Evolutionary conservation across 768 basidiomycete genomes (phyloP).

Genomic region (Tubosaeta brunneosetosa): DNA sequence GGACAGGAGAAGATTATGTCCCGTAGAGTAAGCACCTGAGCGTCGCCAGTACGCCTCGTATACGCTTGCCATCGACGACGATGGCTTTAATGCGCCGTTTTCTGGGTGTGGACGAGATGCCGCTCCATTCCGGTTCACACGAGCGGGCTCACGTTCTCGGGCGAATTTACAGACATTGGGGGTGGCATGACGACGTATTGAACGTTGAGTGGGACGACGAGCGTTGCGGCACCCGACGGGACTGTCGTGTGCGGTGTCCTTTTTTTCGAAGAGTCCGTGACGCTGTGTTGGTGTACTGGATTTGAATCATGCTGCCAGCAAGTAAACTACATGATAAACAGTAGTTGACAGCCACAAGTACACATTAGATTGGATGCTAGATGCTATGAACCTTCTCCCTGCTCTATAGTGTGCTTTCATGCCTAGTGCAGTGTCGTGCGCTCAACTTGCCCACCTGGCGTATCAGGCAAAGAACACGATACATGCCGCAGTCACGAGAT

Average conservation of each 20-base stretch:
- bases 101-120: conserved; percentile 5
- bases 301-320: too few relatives aligned
- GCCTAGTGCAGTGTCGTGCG: too few relatives aligned
- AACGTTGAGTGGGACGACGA: conserved; percentile 6
- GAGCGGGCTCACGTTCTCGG: background rate
- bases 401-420: too few relatives aligned
- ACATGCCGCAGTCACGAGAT: conserved; percentile 57
- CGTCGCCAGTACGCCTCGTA: background rate
- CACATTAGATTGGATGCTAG: too few relatives aligned
- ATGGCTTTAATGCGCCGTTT: conserved; percentile 1
- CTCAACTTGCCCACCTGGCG: conserved; percentile 63
- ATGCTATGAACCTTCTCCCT: too few relatives aligned
- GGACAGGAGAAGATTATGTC: conserved; percentile 66
- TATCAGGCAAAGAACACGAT: conserved; percentile 65
- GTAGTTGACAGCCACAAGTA: too few relatives aligned
- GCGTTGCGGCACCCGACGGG: background rate
- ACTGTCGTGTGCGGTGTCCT: background rate
- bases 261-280: background rate
- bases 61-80: background rate
- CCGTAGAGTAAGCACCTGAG: conserved; percentile 35
- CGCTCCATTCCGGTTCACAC: conserved; percentile 7
- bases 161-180: conserved; percentile 6
- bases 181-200: conserved; percentile 13
- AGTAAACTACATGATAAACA: too few relatives aligned
- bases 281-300: too few relatives aligned